Conservation (phyloP, 768 basidiomycete genomes). For the Boletus tomentosulus region DNA sequence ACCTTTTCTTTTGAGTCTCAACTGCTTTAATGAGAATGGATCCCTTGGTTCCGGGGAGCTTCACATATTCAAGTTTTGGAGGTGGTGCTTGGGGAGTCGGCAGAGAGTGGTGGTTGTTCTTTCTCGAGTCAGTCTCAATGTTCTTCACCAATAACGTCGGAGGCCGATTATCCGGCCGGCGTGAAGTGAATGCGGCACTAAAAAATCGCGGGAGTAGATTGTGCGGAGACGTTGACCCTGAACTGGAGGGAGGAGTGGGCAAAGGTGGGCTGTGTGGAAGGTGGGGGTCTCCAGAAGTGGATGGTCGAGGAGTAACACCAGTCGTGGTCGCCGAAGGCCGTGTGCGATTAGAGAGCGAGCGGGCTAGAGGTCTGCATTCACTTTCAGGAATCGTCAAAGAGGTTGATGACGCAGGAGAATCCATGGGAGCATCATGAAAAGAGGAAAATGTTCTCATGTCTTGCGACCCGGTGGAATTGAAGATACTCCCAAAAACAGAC, state of each 20-base stretch:
- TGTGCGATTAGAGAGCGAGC: conserved; percentile 25
- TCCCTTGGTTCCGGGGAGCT: conserved; percentile 87
- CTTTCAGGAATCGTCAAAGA: conserved; percentile 19
- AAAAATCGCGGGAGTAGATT: conserved; percentile 72
- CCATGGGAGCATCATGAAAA: conserved; percentile 16
- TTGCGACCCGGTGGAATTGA: conserved; percentile 26
- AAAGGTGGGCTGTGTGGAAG: conserved; percentile 22
- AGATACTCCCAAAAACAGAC: conserved; percentile 60
- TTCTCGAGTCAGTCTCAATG: conserved; percentile 40
- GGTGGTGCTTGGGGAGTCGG: conserved; percentile 54
- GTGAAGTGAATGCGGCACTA: conserved; percentile 54
- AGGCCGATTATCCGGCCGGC: conserved; percentile 57
- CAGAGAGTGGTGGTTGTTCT: conserved; percentile 30
- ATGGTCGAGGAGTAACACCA: conserved; percentile 26
- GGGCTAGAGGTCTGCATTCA: conserved; percentile 18
- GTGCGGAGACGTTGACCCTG: conserved; percentile 40
- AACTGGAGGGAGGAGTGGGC: conserved; percentile 28
- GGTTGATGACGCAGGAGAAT: conserved; percentile 14
- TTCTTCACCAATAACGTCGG: conserved; percentile 33
- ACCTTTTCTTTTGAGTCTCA: conserved; percentile 89
- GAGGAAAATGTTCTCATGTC: conserved; percentile 28
- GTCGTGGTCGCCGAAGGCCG: conserved; percentile 12
- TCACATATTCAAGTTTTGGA: conserved; percentile 87
- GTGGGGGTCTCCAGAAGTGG: conserved; percentile 31
- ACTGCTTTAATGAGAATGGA: conserved; percentile 81